Evolutionary conservation across 768 basidiomycete genomes (phyloP).

Genomic region (Suillus ampliporus): DNA sequence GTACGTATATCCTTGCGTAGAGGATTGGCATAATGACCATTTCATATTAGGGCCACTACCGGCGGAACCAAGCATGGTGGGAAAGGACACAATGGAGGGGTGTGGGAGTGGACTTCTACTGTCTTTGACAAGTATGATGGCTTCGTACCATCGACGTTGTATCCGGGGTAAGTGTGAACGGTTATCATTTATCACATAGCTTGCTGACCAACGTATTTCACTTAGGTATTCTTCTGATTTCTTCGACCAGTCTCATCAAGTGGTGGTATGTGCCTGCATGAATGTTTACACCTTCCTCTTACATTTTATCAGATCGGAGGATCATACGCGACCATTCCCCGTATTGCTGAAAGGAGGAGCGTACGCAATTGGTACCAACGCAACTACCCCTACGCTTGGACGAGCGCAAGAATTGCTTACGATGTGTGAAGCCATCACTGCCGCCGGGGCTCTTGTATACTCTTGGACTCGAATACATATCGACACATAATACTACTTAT

Average conservation of each 20-base stretch:
- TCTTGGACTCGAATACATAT: not conserved
- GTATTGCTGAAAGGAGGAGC: conserved; percentile 74
- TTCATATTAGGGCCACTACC: conserved; percentile 62
- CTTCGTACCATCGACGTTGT: conserved; percentile 74
- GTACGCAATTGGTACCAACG: conserved; percentile 92
- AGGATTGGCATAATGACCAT: not conserved
- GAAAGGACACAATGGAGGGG: conserved; percentile 87
- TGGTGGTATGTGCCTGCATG: conserved; percentile 68
- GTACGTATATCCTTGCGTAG: conserved; percentile 50
- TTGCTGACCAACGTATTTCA: not conserved
- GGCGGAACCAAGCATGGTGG: conserved; percentile 56
- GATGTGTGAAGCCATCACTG: conserved; percentile 37
- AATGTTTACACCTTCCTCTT: not conserved
- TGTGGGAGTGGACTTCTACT: conserved; percentile 99
- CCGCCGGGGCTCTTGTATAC: not conserved
- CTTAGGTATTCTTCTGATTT: conserved; percentile 84
- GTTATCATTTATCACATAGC: not conserved
- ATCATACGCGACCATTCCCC: conserved; percentile 85
- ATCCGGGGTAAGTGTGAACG: conserved; percentile 72
- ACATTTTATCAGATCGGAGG: conserved; percentile 73
- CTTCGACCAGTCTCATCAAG: conserved; percentile 84
- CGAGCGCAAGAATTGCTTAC: conserved; percentile 74
- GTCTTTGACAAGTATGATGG: conserved; percentile 73
- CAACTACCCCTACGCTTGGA: conserved; percentile 90
- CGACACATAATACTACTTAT: not conserved